phyloP scores from a whole-genome alignment of 73 alveolate species.

The Symbiodinium pilosum region DNA sequence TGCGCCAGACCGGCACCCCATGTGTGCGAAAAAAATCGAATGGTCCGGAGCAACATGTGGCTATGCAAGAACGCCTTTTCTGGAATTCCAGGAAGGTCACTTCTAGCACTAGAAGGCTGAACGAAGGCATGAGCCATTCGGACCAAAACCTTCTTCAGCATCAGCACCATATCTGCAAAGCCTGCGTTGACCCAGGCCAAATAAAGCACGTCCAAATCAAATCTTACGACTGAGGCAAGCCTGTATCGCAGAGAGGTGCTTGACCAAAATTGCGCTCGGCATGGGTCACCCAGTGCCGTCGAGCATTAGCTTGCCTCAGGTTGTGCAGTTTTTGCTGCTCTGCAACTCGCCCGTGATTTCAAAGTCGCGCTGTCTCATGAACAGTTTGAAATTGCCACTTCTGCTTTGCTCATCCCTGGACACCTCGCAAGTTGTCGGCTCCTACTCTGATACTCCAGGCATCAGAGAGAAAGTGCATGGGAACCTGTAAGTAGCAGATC shows the following conservation, averaged over 20 bases:
- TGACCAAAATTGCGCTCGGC: background rate
- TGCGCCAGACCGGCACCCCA: background rate
- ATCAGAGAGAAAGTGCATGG: too few species aligned
- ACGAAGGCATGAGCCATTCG: too few species aligned
- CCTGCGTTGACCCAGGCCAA: background rate
- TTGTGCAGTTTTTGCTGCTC: background rate
- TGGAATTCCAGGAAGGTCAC: background rate
- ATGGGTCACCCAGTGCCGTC: slow-evolving; percentile 21
- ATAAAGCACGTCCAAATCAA: background rate
- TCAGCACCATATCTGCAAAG: background rate
- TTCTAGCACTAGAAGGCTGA: too few species aligned
- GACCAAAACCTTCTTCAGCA: background rate
- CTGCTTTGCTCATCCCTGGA: background rate
- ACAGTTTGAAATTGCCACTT: too few species aligned
- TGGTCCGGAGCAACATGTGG: background rate
- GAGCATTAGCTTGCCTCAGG: background rate
- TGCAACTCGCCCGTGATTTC: background rate
- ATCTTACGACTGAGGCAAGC: too few species aligned
- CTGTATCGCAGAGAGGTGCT: slow-evolving; percentile 8
- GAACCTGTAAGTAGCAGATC: too few species aligned
- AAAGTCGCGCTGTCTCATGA: too few species aligned
- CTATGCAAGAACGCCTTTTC: background rate
- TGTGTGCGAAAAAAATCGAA: background rate
- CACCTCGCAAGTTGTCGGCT: background rate
- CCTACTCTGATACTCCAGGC: too few species aligned